These are phyloP conservation scores for Corrigiola litoralis DNA, from an alignment of 179 eudicot genomes.

Conservation along the genomic window DNA sequence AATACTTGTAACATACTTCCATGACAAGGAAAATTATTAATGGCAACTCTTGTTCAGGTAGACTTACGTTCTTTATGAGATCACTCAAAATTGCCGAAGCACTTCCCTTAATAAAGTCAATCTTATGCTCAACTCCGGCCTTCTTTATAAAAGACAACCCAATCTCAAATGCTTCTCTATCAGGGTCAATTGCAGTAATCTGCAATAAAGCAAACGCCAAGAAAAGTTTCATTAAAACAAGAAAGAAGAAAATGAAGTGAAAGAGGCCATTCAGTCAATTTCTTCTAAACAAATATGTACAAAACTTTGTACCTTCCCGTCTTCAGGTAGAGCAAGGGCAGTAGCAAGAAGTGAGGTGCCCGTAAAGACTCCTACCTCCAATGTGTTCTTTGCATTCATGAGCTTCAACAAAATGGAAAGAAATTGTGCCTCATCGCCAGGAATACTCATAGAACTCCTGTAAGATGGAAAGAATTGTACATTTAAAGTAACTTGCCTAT, in stretches of 20 bases:
- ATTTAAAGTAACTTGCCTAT: too few relatives aligned
- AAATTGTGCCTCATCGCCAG: constrained; percentile 28
- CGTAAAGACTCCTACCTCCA: constrained; percentile 49
- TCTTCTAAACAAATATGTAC: neutral
- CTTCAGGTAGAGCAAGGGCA: constrained; percentile 43
- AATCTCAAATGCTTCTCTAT: constrained; percentile 27
- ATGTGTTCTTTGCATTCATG: too few relatives aligned
- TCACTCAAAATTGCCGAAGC: constrained; percentile 15
- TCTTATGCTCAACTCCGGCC: constrained; percentile 22
- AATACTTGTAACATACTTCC: too few relatives aligned
- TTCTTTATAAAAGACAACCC: constrained; percentile 28
- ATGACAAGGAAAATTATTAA: too few relatives aligned
- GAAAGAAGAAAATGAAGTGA: too few relatives aligned
- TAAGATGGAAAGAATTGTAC: too few relatives aligned
- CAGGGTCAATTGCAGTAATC: constrained; percentile 29
- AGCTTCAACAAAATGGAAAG: constrained; percentile 34
- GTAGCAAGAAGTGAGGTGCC: constrained; percentile 46
- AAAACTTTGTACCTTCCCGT: constrained; percentile 27
- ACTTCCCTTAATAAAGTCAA: constrained; percentile 24
- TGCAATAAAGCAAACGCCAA: neutral
- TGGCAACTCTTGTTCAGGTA: too few relatives aligned
- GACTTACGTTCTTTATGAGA: too few relatives aligned
- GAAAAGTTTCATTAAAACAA: too few relatives aligned
- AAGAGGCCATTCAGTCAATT: too few relatives aligned
- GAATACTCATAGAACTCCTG: too few relatives aligned